Evolutionary conservation across 2,329 filamentous ascomycete species (phyloP), one percentile per base, ranked within the genome.

Genomic region (Epichloe sp.): DNA sequence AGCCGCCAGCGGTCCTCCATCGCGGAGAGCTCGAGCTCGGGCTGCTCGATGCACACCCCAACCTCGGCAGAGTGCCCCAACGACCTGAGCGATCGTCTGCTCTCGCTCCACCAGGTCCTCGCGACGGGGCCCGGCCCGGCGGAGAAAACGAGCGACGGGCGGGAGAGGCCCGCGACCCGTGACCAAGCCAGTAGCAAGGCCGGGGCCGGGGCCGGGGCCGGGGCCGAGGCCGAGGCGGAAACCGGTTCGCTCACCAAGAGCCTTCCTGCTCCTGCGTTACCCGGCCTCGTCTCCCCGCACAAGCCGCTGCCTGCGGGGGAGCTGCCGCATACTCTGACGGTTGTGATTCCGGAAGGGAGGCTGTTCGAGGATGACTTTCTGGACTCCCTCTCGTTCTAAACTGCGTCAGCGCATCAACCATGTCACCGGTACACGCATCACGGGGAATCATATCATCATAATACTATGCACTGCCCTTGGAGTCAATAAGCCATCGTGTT

Each of bases 361-460:
- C 31, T 51, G 14, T 51, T 51, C 11, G 49, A 45, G 17, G 44
- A 51, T 14, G 49, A 51, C 15, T 36, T 48, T 5, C 14, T 44
- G n/a, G 38, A 36, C 17, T 42, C 37, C 10, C 17, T 51, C 14
- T 46, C 49, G 0, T 26, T 26, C 26, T 26, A 8, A 26, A 2
- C 23, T 26, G 23, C 23, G 23, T 7, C 23, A 26, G 7, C 23
- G 23, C 23, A 26, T 26, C 23, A 26, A 7, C 23, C 23, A 26
- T 26, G 23, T 26, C 23, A 8, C 23, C 2, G 23, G 6, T 26
- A 7, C 23, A 26, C 23, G 23, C 23, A 26, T 26, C 23, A 26
- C 23, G 23, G 23, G 23, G 23, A 26, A 26, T 26, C 6, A 26
- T 8, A 3, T 3, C 2, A 8, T 2, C 21, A 21, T 5, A 5